These are phyloP conservation scores for Lignosus rhinocerotis DNA, from an alignment of 1,284 basidiomycete species.

Conservation along the genomic window DNA sequence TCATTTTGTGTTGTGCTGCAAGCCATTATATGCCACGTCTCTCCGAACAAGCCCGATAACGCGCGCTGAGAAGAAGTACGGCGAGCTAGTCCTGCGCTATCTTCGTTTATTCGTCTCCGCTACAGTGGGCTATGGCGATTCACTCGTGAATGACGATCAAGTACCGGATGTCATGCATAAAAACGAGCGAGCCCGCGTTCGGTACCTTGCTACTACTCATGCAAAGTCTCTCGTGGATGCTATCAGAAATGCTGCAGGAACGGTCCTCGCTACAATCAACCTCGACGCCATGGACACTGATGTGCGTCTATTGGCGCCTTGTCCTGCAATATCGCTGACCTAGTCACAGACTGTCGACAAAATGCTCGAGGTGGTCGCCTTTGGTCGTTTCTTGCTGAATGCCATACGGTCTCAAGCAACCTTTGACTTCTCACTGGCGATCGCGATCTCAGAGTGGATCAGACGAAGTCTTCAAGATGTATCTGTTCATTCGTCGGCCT, in stretches of 20 bases:
- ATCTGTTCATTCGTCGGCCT: background rate
- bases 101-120: constrained; percentile 14
- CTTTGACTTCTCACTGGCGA: constrained; percentile 26
- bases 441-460: constrained; percentile 22
- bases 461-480: constrained; percentile 1
- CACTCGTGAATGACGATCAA: background rate
- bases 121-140: constrained; percentile 9
- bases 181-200: constrained; percentile 5
- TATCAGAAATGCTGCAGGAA: constrained; percentile 3
- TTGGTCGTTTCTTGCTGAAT: constrained; percentile 15
- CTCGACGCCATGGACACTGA: background rate
- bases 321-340: background rate
- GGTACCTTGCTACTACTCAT: constrained; percentile 2
- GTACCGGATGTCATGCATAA: background rate
- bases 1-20: constrained; percentile 14
- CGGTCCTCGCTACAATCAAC: constrained; percentile 1
- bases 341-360: constrained; percentile 10
- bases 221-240: constrained; percentile 4
- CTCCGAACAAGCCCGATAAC: background rate
- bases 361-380: constrained; percentile 7
- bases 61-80: background rate
- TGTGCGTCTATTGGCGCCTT: constrained; percentile 3
- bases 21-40: constrained; percentile 14
- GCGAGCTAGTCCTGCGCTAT: constrained; percentile 1
- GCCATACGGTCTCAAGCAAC: background rate